These are phyloP conservation scores for Zygosaccharomyces bisporus DNA, from an alignment of 805 yeast species.

Conservation along the genomic window DNA sequence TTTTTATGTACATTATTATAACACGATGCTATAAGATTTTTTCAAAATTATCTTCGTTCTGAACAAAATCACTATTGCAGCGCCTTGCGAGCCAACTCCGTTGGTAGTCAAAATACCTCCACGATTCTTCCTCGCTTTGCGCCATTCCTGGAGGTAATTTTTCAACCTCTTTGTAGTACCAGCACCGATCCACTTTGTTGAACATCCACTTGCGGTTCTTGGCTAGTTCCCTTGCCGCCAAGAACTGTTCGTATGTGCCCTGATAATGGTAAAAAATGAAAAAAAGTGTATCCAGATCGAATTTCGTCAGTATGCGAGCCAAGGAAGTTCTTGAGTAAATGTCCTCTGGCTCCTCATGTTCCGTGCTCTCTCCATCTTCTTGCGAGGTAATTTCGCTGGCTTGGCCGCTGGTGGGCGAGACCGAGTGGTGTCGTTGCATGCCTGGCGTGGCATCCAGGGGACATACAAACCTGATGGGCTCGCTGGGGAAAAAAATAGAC, in stretches of 20 bases:
- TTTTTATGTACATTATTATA: constrained; percentile 11
- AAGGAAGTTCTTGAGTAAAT: constrained; percentile 39
- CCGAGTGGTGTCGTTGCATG: constrained; percentile 7
- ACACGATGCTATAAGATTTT: constrained; percentile 18
- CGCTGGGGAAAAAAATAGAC: constrained; percentile 77
- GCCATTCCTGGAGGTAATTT: constrained; percentile 80
- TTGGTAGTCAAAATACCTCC: constrained; percentile 85
- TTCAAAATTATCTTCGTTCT: constrained; percentile 50
- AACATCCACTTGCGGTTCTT: constrained; percentile 76
- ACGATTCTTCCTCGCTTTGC: constrained; percentile 46
- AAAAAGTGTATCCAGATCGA: constrained; percentile 84
- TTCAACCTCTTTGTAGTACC: constrained; percentile 59
- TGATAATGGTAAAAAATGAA: constrained; percentile 84
- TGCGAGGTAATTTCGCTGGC: constrained; percentile 35
- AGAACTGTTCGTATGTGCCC: constrained; percentile 64
- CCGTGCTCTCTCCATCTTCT: constrained; percentile 19
- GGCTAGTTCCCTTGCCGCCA: constrained; percentile 76
- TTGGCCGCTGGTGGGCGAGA: not conserved
- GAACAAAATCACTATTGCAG: constrained; percentile 32
- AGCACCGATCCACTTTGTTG: constrained; percentile 37
- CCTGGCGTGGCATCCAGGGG: constrained; percentile 18
- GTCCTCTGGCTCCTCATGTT: constrained; percentile 23
- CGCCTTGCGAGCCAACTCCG: constrained; percentile 62
- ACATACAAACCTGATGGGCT: constrained; percentile 35
- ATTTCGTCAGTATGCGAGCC: constrained; percentile 61